These are phyloP conservation scores for Colletotrichum tropicicola DNA, from an alignment of 2,329 filamentous ascomycete species.

Conservation along the genomic window DNA sequence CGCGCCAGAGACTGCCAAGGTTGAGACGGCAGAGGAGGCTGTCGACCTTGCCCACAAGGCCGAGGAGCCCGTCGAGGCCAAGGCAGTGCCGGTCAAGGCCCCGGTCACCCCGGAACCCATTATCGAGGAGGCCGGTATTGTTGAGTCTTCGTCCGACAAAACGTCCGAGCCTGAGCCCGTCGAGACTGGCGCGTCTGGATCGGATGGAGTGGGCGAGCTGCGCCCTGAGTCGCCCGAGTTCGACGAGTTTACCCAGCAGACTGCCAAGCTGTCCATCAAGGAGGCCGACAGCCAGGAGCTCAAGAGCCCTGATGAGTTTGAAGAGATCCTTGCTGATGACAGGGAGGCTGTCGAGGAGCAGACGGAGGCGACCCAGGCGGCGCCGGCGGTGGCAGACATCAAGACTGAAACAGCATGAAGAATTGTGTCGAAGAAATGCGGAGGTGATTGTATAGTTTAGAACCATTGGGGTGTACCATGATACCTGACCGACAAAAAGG, in stretches of 20 bases:
- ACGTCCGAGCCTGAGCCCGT: neutral
- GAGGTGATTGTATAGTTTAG: constrained; percentile 22
- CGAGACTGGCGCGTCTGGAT: neutral
- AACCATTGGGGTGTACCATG: constrained; percentile 30
- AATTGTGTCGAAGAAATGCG: neutral
- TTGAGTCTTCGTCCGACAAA: constrained; percentile 25
- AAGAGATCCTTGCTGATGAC: constrained; percentile 17
- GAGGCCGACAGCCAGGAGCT: constrained; percentile 18
- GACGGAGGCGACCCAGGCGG: neutral
- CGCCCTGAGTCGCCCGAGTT: constrained; percentile 14
- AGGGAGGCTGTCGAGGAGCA: constrained; percentile 10
- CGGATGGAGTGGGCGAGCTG: neutral
- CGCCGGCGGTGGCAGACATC: neutral
- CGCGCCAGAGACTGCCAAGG: constrained; percentile 24
- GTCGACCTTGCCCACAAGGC: constrained; percentile 31
- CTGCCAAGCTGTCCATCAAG: neutral
- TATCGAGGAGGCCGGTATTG: constrained; percentile 1
- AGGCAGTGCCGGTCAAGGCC: constrained; percentile 8
- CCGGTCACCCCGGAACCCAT: constrained; percentile 19
- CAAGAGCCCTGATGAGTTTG: constrained; percentile 28
- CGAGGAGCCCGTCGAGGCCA: constrained; percentile 12
- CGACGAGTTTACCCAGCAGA: constrained; percentile 9
- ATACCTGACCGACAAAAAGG: constrained; percentile 31
- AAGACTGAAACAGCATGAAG: constrained; percentile 16
- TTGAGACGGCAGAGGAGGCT: constrained; percentile 30